Conservation (phyloP, 2,329 filamentous ascomycete genomes). For the Venturia oleaginea region DNA sequence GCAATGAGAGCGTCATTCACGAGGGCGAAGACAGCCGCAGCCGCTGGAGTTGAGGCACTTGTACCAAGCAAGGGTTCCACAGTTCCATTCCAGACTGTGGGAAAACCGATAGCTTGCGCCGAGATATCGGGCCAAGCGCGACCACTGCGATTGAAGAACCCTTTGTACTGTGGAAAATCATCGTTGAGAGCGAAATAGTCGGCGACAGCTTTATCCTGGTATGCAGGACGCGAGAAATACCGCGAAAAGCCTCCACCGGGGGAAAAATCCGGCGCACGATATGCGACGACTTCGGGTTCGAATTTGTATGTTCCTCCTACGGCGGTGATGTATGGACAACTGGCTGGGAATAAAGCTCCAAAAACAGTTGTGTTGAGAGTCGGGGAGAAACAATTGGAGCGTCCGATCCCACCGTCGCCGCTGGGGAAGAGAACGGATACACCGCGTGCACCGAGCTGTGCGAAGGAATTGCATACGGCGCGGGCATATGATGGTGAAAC, state of each 20-base stretch:
- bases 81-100: not conserved
- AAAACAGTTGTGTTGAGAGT: constrained; percentile 15
- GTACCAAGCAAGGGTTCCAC: constrained; percentile 3
- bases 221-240: constrained; percentile 25
- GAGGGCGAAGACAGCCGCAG: constrained; percentile 45
- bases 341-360: constrained; percentile 30
- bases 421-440: constrained; percentile 32
- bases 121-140: constrained; percentile 1
- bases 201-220: constrained; percentile 9
- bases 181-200: constrained; percentile 2
- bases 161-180: not conserved
- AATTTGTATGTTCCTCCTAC: constrained; percentile 27
- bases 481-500: constrained; percentile 28
- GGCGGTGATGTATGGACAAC: constrained; percentile 39
- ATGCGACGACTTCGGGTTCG: constrained; percentile 21
- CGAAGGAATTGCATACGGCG: constrained; percentile 32
- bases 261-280: constrained; percentile 15
- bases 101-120: no score
- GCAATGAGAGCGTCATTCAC: constrained; percentile 43
- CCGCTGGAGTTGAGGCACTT: constrained; percentile 33
- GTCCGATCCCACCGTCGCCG: constrained; percentile 31
- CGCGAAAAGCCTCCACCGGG: constrained; percentile 26
- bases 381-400: constrained; percentile 33
- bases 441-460: constrained; percentile 31
- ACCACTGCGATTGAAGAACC: constrained; percentile 11